Evolutionary conservation across 2,329 filamentous ascomycete genomes (phyloP).

Genomic region (Balansia obtecta): DNA sequence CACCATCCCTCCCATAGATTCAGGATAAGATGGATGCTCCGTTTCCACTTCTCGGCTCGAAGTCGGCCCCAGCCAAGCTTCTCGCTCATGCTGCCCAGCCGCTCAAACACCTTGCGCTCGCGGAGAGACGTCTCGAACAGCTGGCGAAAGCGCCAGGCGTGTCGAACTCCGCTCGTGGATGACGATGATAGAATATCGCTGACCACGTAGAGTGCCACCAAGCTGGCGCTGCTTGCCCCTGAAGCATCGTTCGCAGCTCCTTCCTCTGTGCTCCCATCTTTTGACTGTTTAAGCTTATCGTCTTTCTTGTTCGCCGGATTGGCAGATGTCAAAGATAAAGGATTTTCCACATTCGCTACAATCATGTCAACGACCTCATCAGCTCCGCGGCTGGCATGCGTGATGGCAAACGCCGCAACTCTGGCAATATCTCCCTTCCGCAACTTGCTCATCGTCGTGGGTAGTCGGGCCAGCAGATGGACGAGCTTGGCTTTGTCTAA

Average conservation of each 20-base stretch:
- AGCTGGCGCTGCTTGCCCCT: slow-evolving; percentile 60
- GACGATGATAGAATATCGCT: slow-evolving; percentile 69
- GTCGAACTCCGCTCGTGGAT: slow-evolving; percentile 64
- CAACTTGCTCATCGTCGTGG: slow-evolving; percentile 59
- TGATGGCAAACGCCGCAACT: slow-evolving; percentile 78
- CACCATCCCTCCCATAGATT: slow-evolving; percentile 61
- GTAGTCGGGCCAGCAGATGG: slow-evolving; percentile 72
- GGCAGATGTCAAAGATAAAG: slow-evolving; percentile 60
- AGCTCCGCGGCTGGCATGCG: slow-evolving; percentile 70
- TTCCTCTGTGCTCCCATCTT: slow-evolving; percentile 18
- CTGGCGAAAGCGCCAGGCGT: slow-evolving; percentile 77
- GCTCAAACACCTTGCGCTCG: slow-evolving; percentile 57
- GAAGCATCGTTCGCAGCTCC: slow-evolving; percentile 26
- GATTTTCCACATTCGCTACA: slow-evolving; percentile 66
- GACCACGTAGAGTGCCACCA: slow-evolving; percentile 69
- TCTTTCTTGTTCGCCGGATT: slow-evolving; percentile 43
- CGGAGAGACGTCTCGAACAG: slow-evolving; percentile 65
- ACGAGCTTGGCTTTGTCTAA: slow-evolving; percentile 74
- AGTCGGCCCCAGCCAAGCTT: slow-evolving; percentile 68
- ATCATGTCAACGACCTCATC: slow-evolving; percentile 89
- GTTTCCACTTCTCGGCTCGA: slow-evolving; percentile 73
- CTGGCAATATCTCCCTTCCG: slow-evolving; percentile 78
- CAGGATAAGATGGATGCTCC: slow-evolving; percentile 57
- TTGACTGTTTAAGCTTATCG: slow-evolving; percentile 18
- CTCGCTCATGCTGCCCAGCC: slow-evolving; percentile 61